Conservation (phyloP, 176 grass and related monocot genomes). For the Zea mays region DNA sequence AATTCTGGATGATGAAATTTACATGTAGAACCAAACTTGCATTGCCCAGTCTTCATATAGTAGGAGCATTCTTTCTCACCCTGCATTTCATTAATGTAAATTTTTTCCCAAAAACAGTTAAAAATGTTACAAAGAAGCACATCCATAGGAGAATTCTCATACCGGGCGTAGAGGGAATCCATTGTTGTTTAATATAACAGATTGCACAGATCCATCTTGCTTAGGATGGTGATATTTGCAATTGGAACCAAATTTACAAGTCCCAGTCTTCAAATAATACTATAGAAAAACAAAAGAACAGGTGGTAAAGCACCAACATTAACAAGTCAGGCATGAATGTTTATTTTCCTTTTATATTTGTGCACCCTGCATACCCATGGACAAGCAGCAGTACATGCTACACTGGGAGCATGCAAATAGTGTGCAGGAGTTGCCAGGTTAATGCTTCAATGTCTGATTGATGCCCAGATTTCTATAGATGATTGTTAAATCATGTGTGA, state of each 20-base stretch:
- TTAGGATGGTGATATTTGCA: conserved; percentile 98
- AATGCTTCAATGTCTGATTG: conserved; percentile 26
- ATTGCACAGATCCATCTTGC: conserved; percentile 60
- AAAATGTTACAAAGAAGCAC: conserved; percentile 17
- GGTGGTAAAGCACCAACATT: neutral
- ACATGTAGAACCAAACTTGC: conserved; percentile 85
- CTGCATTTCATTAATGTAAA: conserved; percentile 51
- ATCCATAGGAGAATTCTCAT: conserved; percentile 33
- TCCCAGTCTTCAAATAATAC: conserved; percentile 91
- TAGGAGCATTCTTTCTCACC: conserved; percentile 98
- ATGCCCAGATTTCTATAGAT: neutral
- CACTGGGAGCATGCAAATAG: conserved; percentile 11
- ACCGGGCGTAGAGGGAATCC: conserved; percentile 78
- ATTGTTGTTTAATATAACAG: conserved; percentile 69
- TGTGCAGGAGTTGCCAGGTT: conserved; percentile 27
- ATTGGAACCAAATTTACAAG: conserved; percentile 78
- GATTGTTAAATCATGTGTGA: conserved; percentile 23
- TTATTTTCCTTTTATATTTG: conserved; percentile 2
- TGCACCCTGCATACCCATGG: neutral
- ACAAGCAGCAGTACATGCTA: neutral
- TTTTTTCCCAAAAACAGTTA: neutral
- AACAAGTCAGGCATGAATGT: neutral
- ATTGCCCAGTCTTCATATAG: conserved; percentile 95
- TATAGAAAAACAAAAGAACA: conserved; percentile 45
- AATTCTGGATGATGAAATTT: conserved; percentile 92